These are phyloP conservation scores for Carallia pectinifolia DNA, from an alignment of 345 rosid species.

Conservation along the genomic window DNA sequence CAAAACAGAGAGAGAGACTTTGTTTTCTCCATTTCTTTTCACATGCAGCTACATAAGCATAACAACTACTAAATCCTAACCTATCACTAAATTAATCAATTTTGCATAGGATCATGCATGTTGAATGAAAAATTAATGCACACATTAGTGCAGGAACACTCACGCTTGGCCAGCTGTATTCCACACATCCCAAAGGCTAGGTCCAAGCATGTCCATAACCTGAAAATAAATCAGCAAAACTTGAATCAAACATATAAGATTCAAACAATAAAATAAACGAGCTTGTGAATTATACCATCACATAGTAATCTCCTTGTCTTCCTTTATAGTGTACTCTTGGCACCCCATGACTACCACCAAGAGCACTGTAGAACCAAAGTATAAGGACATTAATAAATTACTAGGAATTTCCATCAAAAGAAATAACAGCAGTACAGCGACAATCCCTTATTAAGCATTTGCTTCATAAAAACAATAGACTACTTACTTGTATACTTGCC, in stretches of 20 bases:
- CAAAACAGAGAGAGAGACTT: background rate
- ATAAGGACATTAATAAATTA: background rate
- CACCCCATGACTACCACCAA: slow-evolving; percentile 61
- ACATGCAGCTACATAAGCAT: too few species aligned
- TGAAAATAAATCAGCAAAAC: slow-evolving; percentile 12
- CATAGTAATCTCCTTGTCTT: slow-evolving; percentile 34
- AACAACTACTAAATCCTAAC: background rate
- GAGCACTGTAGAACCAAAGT: slow-evolving; percentile 52
- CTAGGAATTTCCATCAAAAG: background rate
- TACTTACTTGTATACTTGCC: slow-evolving; percentile 36
- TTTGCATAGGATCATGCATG: background rate
- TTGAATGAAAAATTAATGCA: background rate
- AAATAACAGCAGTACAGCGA: too few species aligned
- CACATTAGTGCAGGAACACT: slow-evolving; percentile 6
- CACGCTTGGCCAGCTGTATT: slow-evolving; percentile 32
- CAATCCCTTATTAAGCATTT: too few species aligned
- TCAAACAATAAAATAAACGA: slow-evolving; percentile 16
- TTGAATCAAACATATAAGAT: slow-evolving; percentile 17
- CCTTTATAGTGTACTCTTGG: slow-evolving; percentile 36
- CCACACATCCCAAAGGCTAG: slow-evolving; percentile 43
- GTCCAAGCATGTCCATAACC: slow-evolving; percentile 40
- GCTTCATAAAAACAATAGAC: slow-evolving; percentile 8
- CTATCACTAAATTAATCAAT: background rate
- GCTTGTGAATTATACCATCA: slow-evolving; percentile 28
- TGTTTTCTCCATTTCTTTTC: too few species aligned